A percentile compares a stretch with the other conserved stretches of the same genome.
Conservation (phyloP, 2,329 filamentous ascomycete species). For the Trichothecium sympodiale region DNA sequence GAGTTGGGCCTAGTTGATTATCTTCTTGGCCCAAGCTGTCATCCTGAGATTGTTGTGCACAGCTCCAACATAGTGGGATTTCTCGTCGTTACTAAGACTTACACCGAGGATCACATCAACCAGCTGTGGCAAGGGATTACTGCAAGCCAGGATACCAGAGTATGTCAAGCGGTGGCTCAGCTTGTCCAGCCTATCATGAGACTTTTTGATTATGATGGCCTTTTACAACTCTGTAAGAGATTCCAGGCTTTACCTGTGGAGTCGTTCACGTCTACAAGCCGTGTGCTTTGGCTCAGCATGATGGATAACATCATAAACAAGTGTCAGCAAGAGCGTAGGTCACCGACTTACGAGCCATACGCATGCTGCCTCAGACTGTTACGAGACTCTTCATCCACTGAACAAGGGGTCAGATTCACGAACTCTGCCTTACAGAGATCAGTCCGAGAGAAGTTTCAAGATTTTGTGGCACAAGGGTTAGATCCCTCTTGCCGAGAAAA, state of each 20-base stretch:
- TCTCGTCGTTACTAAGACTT: slow-evolving; percentile 66
- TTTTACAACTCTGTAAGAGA: slow-evolving; percentile 62
- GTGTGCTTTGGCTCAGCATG: slow-evolving; percentile 45
- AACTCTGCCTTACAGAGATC: slow-evolving; percentile 53
- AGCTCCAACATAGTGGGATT: slow-evolving; percentile 82
- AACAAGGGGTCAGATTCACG: slow-evolving; percentile 40
- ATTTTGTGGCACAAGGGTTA: slow-evolving; percentile 47
- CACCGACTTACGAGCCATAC: slow-evolving; percentile 31
- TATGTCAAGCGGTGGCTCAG: slow-evolving; percentile 67
- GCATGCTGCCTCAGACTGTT: slow-evolving; percentile 54
- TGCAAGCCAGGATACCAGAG: slow-evolving; percentile 70
- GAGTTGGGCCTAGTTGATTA: slow-evolving; percentile 61
- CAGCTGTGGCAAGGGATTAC: slow-evolving; percentile 75
- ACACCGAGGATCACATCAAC: slow-evolving; percentile 62
- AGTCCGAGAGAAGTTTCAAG: slow-evolving; percentile 48
- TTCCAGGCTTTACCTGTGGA: slow-evolving; percentile 53
- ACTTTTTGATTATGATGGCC: slow-evolving; percentile 33
- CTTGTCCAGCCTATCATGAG: slow-evolving; percentile 44
- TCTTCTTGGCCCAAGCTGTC: slow-evolving; percentile 80
- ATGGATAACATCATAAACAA: slow-evolving; percentile 33
- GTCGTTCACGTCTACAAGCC: slow-evolving; percentile 49
- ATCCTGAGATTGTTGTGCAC: slow-evolving; percentile 76
- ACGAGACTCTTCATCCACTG: slow-evolving; percentile 54
- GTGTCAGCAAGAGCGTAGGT: slow-evolving; percentile 21
- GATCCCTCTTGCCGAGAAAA: slow-evolving; percentile 42